Evolutionary conservation across 2,329 filamentous ascomycete species (phyloP).

Genomic region (Teratosphaeria epicoccoides): DNA sequence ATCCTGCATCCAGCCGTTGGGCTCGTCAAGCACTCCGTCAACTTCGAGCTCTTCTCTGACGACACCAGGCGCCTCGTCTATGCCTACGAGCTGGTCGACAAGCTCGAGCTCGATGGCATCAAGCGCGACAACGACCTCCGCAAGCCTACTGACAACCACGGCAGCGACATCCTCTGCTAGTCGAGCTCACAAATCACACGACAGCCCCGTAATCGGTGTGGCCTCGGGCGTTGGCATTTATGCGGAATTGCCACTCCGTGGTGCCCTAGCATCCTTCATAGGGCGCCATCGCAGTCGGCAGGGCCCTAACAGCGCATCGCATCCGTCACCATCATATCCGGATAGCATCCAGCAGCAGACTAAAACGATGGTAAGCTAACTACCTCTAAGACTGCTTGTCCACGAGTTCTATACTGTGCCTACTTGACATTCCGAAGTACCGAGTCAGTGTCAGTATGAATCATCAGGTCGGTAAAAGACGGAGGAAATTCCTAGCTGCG

Average conservation of each 20-base stretch:
- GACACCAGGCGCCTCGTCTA: not conserved
- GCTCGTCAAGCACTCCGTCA: not conserved
- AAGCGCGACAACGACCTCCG: not conserved
- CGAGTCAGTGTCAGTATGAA: too few relatives aligned
- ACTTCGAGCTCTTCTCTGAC: not conserved
- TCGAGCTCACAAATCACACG: not conserved
- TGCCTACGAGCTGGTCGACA: not conserved
- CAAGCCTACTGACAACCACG: not conserved
- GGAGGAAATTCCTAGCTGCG: constrained; percentile 7
- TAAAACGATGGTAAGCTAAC: too few relatives aligned
- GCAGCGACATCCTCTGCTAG: not conserved
- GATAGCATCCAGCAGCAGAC: not conserved
- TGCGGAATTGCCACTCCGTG: not conserved
- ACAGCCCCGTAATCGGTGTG: not conserved
- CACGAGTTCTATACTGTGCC: too few relatives aligned
- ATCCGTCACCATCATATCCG: not conserved
- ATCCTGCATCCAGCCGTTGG: not conserved
- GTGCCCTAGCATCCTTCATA: not conserved
- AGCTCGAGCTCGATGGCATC: not conserved
- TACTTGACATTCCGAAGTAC: too few relatives aligned
- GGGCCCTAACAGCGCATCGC: too few relatives aligned
- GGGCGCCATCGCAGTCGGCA: not conserved
- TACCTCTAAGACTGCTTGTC: too few relatives aligned
- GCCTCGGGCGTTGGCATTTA: not conserved
- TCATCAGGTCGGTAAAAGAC: not conserved